Conservation (phyloP, 306 rosid species). For the apple (Malus domestica) region ASM211411v1 NC_041804.1:6947501-6948000, state of each 20-base stretch:
- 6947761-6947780: neutral
- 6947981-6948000: too few relatives aligned
- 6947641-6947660: neutral
- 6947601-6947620: neutral
- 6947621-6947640: neutral
- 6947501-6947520: constrained; percentile 59
- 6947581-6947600: neutral
- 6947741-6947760: neutral
- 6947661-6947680: neutral
- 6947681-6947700: neutral
- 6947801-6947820: neutral
- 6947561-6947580: constrained; percentile 6
- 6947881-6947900: neutral
- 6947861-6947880: too few relatives aligned
- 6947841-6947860: neutral
- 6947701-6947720: constrained; percentile 21
- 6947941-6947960: too few relatives aligned
- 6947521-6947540: constrained; percentile 58
- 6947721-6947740: neutral
- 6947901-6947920: too few relatives aligned
- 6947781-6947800: neutral
- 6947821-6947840: neutral
- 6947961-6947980: too few relatives aligned
- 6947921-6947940: too few relatives aligned
- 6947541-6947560: constrained; percentile 36